phyloP scores from a whole-genome alignment of 2,329 filamentous ascomycete genomes.

The Teratosphaeria epicoccoides region DNA sequence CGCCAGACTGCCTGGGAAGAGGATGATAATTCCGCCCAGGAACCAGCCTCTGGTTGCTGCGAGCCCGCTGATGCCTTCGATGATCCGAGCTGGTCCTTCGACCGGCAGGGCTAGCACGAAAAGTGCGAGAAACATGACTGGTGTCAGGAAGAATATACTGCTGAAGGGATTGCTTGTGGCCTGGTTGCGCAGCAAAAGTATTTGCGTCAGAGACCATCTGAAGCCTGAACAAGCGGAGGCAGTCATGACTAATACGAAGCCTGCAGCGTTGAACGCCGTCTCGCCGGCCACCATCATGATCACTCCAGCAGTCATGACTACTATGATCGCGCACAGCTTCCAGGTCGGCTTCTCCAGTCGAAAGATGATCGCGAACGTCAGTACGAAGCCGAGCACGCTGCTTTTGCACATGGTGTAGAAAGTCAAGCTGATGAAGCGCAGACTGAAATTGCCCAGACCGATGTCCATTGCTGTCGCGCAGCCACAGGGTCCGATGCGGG shows the following conservation, averaged over 20 bases:
- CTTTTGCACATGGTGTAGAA: constrained; percentile 99
- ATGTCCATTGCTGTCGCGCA: constrained; percentile 90
- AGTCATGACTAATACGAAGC: constrained; percentile 85
- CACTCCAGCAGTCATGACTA: constrained; percentile 83
- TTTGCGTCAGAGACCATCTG: constrained; percentile 96
- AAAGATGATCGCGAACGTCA: constrained; percentile 91
- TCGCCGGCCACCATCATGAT: constrained; percentile 98
- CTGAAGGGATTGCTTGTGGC: constrained; percentile 95
- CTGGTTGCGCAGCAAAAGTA: constrained; percentile 83
- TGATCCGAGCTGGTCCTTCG: constrained; percentile 63
- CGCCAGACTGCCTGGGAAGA: constrained; percentile 84
- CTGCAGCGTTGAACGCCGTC: constrained; percentile 73
- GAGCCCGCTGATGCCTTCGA: constrained; percentile 54
- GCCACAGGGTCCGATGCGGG: constrained; percentile 83
- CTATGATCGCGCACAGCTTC: constrained; percentile 76
- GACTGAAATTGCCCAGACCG: constrained; percentile 85
- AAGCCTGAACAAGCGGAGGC: constrained; percentile 94
- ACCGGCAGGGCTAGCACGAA: constrained; percentile 72
- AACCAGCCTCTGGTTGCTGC: constrained; percentile 56
- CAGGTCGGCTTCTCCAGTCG: constrained; percentile 78
- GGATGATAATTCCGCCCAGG: constrained; percentile 58
- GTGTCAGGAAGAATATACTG: constrained; percentile 94
- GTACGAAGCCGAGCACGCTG: constrained; percentile 85
- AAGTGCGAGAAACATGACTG: constrained; percentile 85
- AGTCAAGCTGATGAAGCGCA: constrained; percentile 92